Evolutionary conservation across 306 rosid genomes (phyloP).

Genomic region (Malus asiatica): DNA sequence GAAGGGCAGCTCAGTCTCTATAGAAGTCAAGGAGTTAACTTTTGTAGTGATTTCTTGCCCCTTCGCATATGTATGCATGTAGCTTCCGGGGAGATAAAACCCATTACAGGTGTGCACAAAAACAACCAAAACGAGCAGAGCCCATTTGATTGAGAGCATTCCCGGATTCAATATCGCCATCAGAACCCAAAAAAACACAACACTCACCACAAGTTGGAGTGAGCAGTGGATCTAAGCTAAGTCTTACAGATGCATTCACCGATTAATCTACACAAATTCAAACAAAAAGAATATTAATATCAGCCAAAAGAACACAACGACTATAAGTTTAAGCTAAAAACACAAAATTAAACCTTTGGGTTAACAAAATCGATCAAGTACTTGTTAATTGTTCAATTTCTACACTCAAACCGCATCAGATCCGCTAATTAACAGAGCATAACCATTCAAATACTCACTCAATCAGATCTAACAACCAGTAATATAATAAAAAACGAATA

Average conservation of each 20-base stretch:
- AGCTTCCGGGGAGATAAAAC: constrained; percentile 91
- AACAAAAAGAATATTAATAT: background rate
- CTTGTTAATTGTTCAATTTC: background rate
- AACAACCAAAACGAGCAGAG: constrained; percentile 23
- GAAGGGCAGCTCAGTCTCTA: constrained; percentile 92
- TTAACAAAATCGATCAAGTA: background rate
- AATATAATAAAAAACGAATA: background rate
- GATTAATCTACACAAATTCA: constrained; percentile 35
- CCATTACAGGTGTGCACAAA: constrained; percentile 38
- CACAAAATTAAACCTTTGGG: background rate
- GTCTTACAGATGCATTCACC: constrained; percentile 23
- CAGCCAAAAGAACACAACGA: background rate
- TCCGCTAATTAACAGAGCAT: background rate
- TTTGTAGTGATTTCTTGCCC: constrained; percentile 52
- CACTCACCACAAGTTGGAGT: constrained; percentile 10
- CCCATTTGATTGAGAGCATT: constrained; percentile 24
- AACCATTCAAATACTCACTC: background rate
- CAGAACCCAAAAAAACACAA: constrained; percentile 6
- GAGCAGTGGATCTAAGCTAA: constrained; percentile 20
- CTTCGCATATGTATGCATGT: constrained; percentile 74
- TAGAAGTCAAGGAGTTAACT: constrained; percentile 90
- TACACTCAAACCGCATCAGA: background rate
- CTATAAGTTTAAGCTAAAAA: background rate
- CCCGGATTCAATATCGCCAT: constrained; percentile 41
- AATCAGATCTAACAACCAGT: background rate